These are phyloP conservation scores for Tieghemostelium lacteum DNA, from an alignment of 78 protist species.

Conservation along the genomic window DNA sequence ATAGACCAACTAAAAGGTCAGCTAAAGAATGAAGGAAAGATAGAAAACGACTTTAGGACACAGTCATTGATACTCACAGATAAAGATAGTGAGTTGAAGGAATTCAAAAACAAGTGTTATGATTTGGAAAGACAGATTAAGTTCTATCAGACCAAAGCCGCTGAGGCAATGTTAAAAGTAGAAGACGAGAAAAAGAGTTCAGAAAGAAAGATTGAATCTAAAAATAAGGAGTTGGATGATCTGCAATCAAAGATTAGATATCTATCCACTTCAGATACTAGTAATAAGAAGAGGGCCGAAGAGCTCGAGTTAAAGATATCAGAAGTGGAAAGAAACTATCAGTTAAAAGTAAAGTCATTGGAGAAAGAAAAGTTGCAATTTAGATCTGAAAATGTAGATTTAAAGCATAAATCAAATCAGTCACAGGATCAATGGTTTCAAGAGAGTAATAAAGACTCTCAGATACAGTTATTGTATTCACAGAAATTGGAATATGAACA, in stretches of 20 bases:
- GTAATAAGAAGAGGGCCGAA: slow-evolving; percentile 12
- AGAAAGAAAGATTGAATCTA: slow-evolving; percentile 10
- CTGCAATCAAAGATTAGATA: background rate
- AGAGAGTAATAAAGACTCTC: slow-evolving; percentile 15
- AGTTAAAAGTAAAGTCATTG: slow-evolving; percentile 39
- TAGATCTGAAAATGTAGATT: slow-evolving; percentile 27
- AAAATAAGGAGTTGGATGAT: slow-evolving; percentile 46
- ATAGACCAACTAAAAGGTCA: slow-evolving; percentile 10
- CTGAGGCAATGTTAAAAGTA: slow-evolving; percentile 14
- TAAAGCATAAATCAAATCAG: slow-evolving; percentile 18
- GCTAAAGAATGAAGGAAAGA: background rate
- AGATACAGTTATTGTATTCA: slow-evolving; percentile 16
- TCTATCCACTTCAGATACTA: slow-evolving; percentile 1
- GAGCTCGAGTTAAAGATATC: slow-evolving; percentile 9
- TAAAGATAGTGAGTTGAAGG: background rate
- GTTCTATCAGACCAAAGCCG: background rate
- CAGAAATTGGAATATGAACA: slow-evolving; percentile 1
- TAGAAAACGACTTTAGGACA: background rate
- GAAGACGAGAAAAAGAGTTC: slow-evolving; percentile 7
- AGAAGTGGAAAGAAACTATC: slow-evolving; percentile 4
- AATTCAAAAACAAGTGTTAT: slow-evolving; percentile 6
- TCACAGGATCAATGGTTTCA: background rate
- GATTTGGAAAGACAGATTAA: slow-evolving; percentile 24
- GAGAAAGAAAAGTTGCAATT: slow-evolving; percentile 42
- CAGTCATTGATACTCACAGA: background rate